Evolutionary conservation across 495 filamentous ascomycete genomes (phyloP).

Genomic region (Pyrenopolyporus hunteri): DNA sequence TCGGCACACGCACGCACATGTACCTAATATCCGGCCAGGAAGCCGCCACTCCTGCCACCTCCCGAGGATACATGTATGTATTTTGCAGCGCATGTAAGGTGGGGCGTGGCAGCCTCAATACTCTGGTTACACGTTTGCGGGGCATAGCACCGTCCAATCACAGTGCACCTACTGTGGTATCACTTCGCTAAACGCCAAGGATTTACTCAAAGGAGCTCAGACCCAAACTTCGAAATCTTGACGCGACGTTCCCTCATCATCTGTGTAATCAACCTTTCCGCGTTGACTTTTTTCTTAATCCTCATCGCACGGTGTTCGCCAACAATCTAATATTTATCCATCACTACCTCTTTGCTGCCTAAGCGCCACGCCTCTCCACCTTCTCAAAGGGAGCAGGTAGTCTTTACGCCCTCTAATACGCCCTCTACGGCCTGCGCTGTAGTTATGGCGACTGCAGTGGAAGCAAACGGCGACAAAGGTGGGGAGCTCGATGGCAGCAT

Average conservation of each 20-base stretch:
- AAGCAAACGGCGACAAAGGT: constrained; percentile 33
- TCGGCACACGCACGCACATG: no score
- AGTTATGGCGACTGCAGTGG: constrained; percentile 35
- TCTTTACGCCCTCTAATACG: no score
- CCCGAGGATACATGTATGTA: no score
- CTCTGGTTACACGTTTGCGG: no score
- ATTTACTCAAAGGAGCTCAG: constrained; percentile 12
- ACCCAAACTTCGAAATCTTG: constrained; percentile 29
- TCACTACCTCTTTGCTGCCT: not conserved
- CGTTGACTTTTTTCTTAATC: not conserved
- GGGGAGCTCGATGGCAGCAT: constrained; percentile 45
- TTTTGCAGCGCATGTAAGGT: no score
- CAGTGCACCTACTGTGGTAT: no score
- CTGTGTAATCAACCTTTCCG: not conserved
- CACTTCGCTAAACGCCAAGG: no score
- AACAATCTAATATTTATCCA: not conserved
- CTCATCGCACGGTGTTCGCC: not conserved
- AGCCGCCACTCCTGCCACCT: no score
- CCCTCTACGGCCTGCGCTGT: not conserved
- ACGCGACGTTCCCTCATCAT: constrained; percentile 16
- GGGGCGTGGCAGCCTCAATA: no score
- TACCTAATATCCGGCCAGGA: no score
- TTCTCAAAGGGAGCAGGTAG: no score
- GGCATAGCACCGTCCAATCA: no score
- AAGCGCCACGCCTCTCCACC: not conserved